Evolutionary conservation across 1,284 basidiomycete genomes (phyloP).

Genomic region (Thecaphora frezii): DNA sequence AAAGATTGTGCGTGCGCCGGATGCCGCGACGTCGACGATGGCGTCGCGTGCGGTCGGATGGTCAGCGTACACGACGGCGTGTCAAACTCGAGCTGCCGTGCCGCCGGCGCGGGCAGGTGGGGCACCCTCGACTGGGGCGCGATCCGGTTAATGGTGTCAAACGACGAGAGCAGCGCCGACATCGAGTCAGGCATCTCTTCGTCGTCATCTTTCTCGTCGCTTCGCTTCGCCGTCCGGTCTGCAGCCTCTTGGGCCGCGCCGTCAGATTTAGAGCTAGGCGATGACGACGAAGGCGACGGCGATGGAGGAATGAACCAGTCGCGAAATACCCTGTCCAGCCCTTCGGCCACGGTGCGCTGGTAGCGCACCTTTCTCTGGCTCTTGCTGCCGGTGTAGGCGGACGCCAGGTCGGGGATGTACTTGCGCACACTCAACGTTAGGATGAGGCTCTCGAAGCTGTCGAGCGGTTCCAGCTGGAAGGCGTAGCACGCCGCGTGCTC

Average conservation of each 20-base stretch:
- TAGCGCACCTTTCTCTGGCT: slow-evolving; percentile 27
- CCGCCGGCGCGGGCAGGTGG: slow-evolving; percentile 6
- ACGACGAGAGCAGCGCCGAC: slow-evolving; percentile 1
- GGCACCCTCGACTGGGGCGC: not conserved
- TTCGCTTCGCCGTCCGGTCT: not conserved
- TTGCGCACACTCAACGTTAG: slow-evolving; percentile 29
- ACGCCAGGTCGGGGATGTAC: slow-evolving; percentile 10
- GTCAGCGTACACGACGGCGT: slow-evolving; percentile 26
- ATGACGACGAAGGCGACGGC: not conserved
- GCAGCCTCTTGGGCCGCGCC: not conserved
- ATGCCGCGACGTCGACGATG: slow-evolving; percentile 9
- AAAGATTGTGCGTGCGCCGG: not conserved
- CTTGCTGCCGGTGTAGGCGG: slow-evolving; percentile 12
- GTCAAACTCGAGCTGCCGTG: slow-evolving; percentile 34
- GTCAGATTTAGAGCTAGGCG: not conserved
- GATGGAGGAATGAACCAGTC: slow-evolving; percentile 36
- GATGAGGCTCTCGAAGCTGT: slow-evolving; percentile 45
- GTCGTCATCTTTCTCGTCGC: not conserved
- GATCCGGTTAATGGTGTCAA: slow-evolving; percentile 6
- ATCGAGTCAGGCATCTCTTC: not conserved
- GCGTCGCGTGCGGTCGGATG: slow-evolving; percentile 41
- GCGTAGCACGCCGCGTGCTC: slow-evolving; percentile 31
- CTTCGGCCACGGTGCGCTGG: slow-evolving; percentile 40
- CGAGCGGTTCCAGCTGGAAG: slow-evolving; percentile 46
- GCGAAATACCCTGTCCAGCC: slow-evolving; percentile 41